Conservation (phyloP, 1,139 yeast genomes). For the Saccharomycopsis crataegensis region DNA sequence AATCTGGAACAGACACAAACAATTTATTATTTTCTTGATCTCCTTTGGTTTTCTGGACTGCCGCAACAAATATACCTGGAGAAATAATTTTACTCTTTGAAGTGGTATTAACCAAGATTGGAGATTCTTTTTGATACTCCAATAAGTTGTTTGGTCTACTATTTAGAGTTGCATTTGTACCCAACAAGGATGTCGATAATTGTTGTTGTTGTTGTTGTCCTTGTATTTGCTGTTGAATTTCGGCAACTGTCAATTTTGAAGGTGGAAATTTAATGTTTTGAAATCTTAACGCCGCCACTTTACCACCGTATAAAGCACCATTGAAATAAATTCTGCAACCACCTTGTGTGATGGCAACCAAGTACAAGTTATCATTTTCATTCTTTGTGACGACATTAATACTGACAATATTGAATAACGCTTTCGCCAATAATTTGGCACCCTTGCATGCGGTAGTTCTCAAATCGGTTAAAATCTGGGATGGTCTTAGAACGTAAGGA, state of each 20-base stretch:
- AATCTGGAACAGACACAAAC: conserved; percentile 75
- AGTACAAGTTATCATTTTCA: conserved; percentile 65
- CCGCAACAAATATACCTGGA: conserved; percentile 74
- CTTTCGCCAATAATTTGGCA: conserved; percentile 33
- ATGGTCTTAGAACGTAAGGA: conserved; percentile 30
- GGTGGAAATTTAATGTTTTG: conserved; percentile 70
- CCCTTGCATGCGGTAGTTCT: conserved; percentile 44
- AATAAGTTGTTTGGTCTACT: conserved; percentile 17
- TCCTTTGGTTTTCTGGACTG: conserved; percentile 30
- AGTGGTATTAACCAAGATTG: conserved; percentile 34
- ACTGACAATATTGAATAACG: conserved; percentile 43
- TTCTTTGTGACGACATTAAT: conserved; percentile 53
- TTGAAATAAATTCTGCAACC: conserved; percentile 78
- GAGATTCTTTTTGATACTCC: conserved; percentile 36
- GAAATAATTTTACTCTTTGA: conserved; percentile 50
- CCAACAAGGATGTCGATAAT: background rate
- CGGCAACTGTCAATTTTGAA: conserved; percentile 51
- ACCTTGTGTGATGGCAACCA: conserved; percentile 78
- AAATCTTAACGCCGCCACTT: conserved; percentile 38
- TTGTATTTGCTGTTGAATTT: conserved; percentile 36
- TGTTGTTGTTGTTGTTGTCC: conserved; percentile 31
- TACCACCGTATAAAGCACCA: conserved; percentile 34
- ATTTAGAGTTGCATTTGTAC: background rate
- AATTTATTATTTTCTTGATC: conserved; percentile 33
- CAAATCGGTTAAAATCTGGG: conserved; percentile 43